A percentile compares a stretch with the other conserved stretches of the same genome.
phyloP scores from a whole-genome alignment of 371 early-diverging fungal genomes.

The Entomophthora muscae region DNA sequence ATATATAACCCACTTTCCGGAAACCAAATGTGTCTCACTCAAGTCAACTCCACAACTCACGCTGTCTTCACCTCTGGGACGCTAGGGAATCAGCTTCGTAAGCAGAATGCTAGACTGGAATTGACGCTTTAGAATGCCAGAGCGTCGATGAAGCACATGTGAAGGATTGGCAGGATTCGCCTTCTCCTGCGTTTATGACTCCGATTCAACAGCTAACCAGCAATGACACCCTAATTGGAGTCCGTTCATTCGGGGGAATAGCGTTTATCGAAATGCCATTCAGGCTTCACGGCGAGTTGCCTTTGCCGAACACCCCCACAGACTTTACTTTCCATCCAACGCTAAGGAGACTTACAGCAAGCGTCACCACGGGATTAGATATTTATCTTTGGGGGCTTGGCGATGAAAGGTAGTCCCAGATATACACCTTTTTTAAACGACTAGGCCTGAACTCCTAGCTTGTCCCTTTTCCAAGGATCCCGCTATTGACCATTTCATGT shows the following conservation, averaged over 20 bases:
- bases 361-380: background rate
- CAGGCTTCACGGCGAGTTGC: background rate
- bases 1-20: background rate
- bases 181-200: background rate
- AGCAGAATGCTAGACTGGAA: no score
- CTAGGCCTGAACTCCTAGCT: background rate
- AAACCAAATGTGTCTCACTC: background rate
- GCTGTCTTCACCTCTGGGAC: background rate
- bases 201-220: background rate
- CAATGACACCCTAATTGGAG: background rate
- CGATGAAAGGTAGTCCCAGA: background rate
- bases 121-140: background rate
- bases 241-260: background rate
- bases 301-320: background rate
- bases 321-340: background rate
- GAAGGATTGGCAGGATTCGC: background rate
- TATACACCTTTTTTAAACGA: background rate
- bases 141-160: background rate
- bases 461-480: background rate
- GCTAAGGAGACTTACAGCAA: background rate
- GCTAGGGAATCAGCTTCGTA: background rate
- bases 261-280: background rate
- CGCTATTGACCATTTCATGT: background rate
- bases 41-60: background rate
- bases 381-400: background rate